Evolutionary conservation across 2,329 filamentous ascomycete genomes (phyloP), one percentile per base, ranked within the genome.

Genomic region (Pseudogymnoascus sp.): DNA sequence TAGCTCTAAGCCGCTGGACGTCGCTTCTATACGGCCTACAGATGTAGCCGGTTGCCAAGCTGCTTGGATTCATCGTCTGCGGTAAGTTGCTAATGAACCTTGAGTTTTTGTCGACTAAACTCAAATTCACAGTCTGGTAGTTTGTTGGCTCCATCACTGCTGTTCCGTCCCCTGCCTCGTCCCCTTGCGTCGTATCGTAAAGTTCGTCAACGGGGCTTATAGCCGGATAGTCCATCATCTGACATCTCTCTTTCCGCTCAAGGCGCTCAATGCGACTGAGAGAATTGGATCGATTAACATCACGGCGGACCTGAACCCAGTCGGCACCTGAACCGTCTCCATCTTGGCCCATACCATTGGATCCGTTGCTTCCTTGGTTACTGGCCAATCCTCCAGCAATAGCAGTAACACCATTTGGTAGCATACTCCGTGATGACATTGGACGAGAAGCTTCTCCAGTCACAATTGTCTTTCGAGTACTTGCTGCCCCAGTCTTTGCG

Each of bases 281-380:
- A 0, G 93, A 94, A 70, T 96, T 97, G 3, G 93, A 96, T 36
- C 94, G 85, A 73, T 99, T 97, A 54, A 99, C 88, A 74, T 99
- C 95, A 50, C 94, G 86, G 36, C 94, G 88, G 20, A 97, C 92
- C 72, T 97, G 92, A n/a, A 99, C 92, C 92, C 94, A 99, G 72
- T 97, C 93, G 12, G 89, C 82, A 1, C 79, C 77, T 25, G 72
- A 67, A 30, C 65, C 71, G 62, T 74, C 78, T 67, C 76, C 72
- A 37, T 78, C 81, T 6, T 88, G 74, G 2, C 88, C 90, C 81
- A 88, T 88, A 16, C 95, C 91, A 61, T 83, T 81, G 12, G 85
- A 82, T 4, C 81, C 76, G 64, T 85, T 83, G 50, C 60, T 59
- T 25, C 37, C 59, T 20, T 78, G 77, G 60, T 70, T 74, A 62